Evolutionary conservation across 73 alveolate genomes (phyloP).

Genomic region (Stentor coeruleus): DNA sequence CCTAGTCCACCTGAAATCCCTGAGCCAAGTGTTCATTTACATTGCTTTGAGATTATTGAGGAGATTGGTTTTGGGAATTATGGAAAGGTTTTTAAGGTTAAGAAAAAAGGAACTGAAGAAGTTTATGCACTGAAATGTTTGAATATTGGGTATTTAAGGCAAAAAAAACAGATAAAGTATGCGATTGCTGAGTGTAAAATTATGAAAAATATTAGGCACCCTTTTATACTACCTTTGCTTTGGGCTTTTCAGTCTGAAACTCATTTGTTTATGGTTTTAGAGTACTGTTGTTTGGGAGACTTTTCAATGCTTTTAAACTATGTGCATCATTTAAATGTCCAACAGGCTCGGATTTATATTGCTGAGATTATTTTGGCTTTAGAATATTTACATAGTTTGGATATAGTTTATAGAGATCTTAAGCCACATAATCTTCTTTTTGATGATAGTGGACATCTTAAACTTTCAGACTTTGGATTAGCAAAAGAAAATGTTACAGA

Average conservation of each 20-base stretch:
- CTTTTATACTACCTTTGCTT: constrained; percentile 45
- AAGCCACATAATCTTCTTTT: constrained; percentile 67
- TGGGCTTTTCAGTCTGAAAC: constrained; percentile 55
- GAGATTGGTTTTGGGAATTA: constrained; percentile 34
- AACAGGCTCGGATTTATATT: constrained; percentile 48
- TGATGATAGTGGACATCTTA: constrained; percentile 54
- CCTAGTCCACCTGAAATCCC: neutral
- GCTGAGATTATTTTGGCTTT: constrained; percentile 61
- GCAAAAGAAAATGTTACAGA: constrained; percentile 64
- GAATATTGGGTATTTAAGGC: constrained; percentile 67
- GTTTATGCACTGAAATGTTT: constrained; percentile 82
- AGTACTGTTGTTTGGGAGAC: constrained; percentile 65
- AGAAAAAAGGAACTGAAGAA: constrained; percentile 20
- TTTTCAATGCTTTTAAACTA: constrained; percentile 40
- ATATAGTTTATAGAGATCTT: constrained; percentile 59
- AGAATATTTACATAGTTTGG: constrained; percentile 49
- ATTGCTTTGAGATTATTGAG: constrained; percentile 17
- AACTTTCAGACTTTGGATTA: constrained; percentile 62
- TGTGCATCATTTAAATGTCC: constrained; percentile 38
- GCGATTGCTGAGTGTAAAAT: constrained; percentile 40
- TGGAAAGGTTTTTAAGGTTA: constrained; percentile 34
- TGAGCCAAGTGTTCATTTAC: neutral
- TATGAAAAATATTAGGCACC: constrained; percentile 41
- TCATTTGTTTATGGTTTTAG: constrained; percentile 48
- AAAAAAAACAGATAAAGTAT: constrained; percentile 56